Evolutionary conservation across 495 filamentous ascomycete species (phyloP).

Genomic region (Cercophora newfieldiana): DNA sequence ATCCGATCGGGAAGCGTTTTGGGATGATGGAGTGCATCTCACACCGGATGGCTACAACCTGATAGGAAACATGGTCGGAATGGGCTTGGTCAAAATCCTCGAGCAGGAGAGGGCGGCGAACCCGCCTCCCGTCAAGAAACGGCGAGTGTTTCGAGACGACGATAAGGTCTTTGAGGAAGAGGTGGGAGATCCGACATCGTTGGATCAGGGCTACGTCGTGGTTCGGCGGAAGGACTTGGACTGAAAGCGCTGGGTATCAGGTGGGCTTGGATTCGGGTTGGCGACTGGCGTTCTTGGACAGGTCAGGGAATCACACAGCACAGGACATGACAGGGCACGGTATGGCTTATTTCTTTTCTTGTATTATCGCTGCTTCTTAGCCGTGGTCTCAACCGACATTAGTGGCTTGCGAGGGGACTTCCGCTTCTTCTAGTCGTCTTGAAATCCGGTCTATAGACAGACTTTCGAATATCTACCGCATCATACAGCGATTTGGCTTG

Average conservation of each 20-base stretch:
- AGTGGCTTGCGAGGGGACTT: background rate
- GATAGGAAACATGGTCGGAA: slow-evolving; percentile 56
- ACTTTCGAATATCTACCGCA: background rate
- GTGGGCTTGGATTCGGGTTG: background rate
- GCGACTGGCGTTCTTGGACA: slow-evolving; percentile 14
- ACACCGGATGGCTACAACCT: slow-evolving; percentile 58
- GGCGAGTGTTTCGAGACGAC: slow-evolving; percentile 36
- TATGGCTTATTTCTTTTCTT: slow-evolving; percentile 1
- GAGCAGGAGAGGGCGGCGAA: slow-evolving; percentile 37
- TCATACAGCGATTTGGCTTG: slow-evolving; percentile 26
- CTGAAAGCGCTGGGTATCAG: slow-evolving; percentile 13
- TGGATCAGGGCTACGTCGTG: slow-evolving; percentile 49
- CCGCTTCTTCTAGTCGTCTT: too few species aligned
- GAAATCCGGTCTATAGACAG: too few species aligned
- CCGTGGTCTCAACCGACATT: background rate
- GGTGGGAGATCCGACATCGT: slow-evolving; percentile 35
- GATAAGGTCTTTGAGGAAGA: slow-evolving; percentile 45
- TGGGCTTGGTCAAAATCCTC: slow-evolving; percentile 45
- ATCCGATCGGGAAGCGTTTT: slow-evolving; percentile 47
- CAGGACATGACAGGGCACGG: slow-evolving; percentile 1
- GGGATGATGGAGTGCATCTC: slow-evolving; percentile 65
- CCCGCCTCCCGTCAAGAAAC: slow-evolving; percentile 27
- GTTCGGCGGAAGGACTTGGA: slow-evolving; percentile 47
- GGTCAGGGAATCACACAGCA: background rate
- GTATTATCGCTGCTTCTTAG: background rate